Base-by-base conservation (phyloP, 768 basidiomycete genomes). In the Trametes villosa region DNA sequence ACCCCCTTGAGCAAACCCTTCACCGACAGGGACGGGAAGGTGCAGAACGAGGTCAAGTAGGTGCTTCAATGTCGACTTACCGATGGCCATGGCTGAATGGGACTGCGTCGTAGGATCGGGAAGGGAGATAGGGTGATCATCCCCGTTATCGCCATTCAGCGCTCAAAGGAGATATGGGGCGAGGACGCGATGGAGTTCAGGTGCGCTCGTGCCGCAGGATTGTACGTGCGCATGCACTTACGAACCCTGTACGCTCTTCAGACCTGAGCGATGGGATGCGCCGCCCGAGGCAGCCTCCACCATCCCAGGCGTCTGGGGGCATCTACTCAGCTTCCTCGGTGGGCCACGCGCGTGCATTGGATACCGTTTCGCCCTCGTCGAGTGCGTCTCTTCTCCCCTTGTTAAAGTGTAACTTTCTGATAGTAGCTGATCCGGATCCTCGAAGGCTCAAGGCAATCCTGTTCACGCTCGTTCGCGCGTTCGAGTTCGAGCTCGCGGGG, bases 301-400 rank as follows among this genome's bases (percentile, higher is more conserved):
- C n/a, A n/a, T n/a, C n/a, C n/a, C n/a, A n/a, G n/a, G n/a, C n/a
- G n/a, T n/a, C n/a, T n/a, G n/a, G n/a, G n/a, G n/a, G n/a, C n/a
- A n/a, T n/a, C 67, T 84, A 61, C 67, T 88, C 34, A 80, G 83
- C 0, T 91, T 91, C 78, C 64, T 86, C 2, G 85, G 85, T 30
- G 88, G 88, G 5, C 83, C 86, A 13, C 79, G 80, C 20, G 79
- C 85, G 0, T 91, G n/a, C n/a, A n/a, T n/a, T n/a, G n/a, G n/a
- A n/a, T n/a, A n/a, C n/a, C n/a, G n/a, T n/a, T n/a, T n/a, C n/a
- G n/a, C n/a, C n/a, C n/a, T n/a, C n/a, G n/a, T n/a, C n/a, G n/a
- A n/a, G n/a, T n/a, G n/a, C n/a, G n/a, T n/a, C n/a, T n/a, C n/a
- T n/a, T 3, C n/a, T n/a, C n/a, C n/a, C n/a, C n/a, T n/a, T n/a